Percentiles rank a stretch among this genome's conserved stretches.
These are phyloP conservation scores for Medicago arabica DNA, from an alignment of 306 rosid species.

Conservation along the genomic window DNA sequence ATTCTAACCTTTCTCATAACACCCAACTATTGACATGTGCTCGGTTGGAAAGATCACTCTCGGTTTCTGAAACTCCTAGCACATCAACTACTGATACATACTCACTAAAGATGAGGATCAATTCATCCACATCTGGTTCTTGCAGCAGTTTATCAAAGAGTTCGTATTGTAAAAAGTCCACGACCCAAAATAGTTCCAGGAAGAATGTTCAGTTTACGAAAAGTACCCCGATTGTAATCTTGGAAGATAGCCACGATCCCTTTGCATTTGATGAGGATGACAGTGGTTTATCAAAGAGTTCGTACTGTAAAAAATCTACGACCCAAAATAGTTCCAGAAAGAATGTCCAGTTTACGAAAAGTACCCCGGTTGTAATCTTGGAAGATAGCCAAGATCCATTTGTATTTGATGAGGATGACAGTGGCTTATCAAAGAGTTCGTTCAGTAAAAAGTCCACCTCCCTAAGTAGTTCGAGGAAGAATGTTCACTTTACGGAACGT, in stretches of 20 bases:
- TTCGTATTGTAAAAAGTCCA: slow-evolving; percentile 48
- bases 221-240: slow-evolving; percentile 45
- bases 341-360: slow-evolving; percentile 50
- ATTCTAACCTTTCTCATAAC: slow-evolving; percentile 51
- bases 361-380: slow-evolving; percentile 48
- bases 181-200: slow-evolving; percentile 48
- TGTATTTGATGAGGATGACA: slow-evolving; percentile 93
- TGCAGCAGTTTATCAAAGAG: slow-evolving; percentile 64
- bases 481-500: slow-evolving; percentile 49
- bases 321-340: slow-evolving; percentile 53
- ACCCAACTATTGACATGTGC: slow-evolving; percentile 46
- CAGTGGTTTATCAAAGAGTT: slow-evolving; percentile 67
- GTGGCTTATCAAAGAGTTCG: slow-evolving; percentile 65
- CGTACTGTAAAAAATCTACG: slow-evolving; percentile 43
- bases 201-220: slow-evolving; percentile 54
- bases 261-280: slow-evolving; percentile 97
- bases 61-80: slow-evolving; percentile 73
- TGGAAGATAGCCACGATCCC: slow-evolving; percentile 76
- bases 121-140: slow-evolving; percentile 68
- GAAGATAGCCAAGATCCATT: slow-evolving; percentile 82
- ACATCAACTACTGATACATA: slow-evolving; percentile 61
- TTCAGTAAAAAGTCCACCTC: slow-evolving; percentile 42
- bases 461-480: slow-evolving; percentile 53
- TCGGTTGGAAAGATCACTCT: slow-evolving; percentile 50
- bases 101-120: slow-evolving; percentile 66